phyloP scores from a whole-genome alignment of 805 yeast genomes.

The Cyberlindnera nakhonratchasimensis region DNA sequence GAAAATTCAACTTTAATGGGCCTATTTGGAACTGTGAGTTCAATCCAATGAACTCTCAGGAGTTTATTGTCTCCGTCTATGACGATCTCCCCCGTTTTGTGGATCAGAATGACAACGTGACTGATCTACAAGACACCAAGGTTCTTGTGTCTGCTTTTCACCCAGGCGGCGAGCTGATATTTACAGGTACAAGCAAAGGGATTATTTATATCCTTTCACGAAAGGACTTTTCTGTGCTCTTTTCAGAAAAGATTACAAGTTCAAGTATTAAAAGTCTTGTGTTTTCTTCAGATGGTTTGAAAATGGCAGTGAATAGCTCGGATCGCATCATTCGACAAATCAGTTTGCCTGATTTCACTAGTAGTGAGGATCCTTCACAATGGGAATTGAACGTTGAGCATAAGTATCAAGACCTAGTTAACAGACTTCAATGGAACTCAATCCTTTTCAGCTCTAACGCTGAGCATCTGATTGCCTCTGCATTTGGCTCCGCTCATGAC shows the following conservation, averaged over 20 bases:
- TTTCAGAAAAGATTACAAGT: conserved; percentile 54
- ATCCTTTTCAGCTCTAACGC: conserved; percentile 68
- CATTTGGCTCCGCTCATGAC: conserved; percentile 85
- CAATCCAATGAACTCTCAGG: conserved; percentile 44
- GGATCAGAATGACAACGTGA: conserved; percentile 30
- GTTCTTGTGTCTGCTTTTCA: conserved; percentile 40
- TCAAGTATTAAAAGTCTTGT: conserved; percentile 69
- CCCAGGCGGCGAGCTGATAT: conserved; percentile 50
- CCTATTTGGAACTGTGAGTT: conserved; percentile 71
- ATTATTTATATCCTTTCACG: conserved; percentile 51
- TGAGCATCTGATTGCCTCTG: conserved; percentile 86
- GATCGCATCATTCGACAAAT: conserved; percentile 72
- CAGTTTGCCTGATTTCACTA: conserved; percentile 36
- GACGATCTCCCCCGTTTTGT: conserved; percentile 61
- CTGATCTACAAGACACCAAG: conserved; percentile 22
- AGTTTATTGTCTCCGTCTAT: conserved; percentile 59
- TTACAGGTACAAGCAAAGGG: conserved; percentile 82
- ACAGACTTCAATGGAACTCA: conserved; percentile 83
- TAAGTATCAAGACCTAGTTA: conserved; percentile 86
- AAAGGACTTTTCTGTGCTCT: conserved; percentile 33
- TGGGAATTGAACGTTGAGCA: conserved; percentile 67
- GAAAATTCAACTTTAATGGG: conserved; percentile 52
- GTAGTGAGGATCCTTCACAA: conserved; percentile 20
- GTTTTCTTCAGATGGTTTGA: conserved; percentile 55
- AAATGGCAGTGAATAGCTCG: conserved; percentile 70